Evolutionary conservation across 2,329 filamentous ascomycete genomes (phyloP), one percentile per base, ranked within the genome.

Genomic region (Phaeophleospora eucalypticola): DNA sequence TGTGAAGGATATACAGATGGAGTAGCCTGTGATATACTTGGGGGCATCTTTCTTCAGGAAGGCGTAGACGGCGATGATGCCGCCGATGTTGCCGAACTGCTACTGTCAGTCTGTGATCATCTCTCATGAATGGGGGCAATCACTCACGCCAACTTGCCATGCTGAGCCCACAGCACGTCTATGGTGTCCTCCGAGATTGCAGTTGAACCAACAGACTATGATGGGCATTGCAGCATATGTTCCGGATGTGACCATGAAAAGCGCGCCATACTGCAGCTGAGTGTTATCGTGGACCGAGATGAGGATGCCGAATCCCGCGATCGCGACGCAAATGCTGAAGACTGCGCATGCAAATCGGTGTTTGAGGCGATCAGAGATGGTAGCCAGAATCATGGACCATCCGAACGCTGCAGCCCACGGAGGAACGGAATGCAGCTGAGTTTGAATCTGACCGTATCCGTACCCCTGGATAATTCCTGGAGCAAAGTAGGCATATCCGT

Each of bases 211-310:
- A 53, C 75, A 78, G 4, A 74, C 69, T 27, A 66, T 58, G 36
- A 95, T 83, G 0, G 91, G 89, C 85, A 95, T 90, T n/a, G 89
- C 87, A 1, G 82, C 83, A 68, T 94, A 96, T 2, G 57, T 56
- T 33, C 61, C 61, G 71, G 83, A 83, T 2, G 87, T 84, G 41
- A 94, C 81, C 24, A 96, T 72, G 72, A 94, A 95, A 0, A 96
- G 76, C 0, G 85, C 87, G 0, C 75, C 85, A 60, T 95, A 96
- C 65, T 93, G 79, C 4, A 87, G 69, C 10, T 76, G 53, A 0
- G 71, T 72, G 64, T 88, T 79, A 62, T 86, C 69, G 65, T 91
- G 85, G 4, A 91, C 79, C 9, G 73, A 71, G 40, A 94, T 71
- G 6, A 95, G 76, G 51, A 91, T 87, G 2, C 72, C 80, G 56